Base-by-base conservation (phyloP, 495 filamentous ascomycete genomes). In the Monascus purpureus region DNA sequence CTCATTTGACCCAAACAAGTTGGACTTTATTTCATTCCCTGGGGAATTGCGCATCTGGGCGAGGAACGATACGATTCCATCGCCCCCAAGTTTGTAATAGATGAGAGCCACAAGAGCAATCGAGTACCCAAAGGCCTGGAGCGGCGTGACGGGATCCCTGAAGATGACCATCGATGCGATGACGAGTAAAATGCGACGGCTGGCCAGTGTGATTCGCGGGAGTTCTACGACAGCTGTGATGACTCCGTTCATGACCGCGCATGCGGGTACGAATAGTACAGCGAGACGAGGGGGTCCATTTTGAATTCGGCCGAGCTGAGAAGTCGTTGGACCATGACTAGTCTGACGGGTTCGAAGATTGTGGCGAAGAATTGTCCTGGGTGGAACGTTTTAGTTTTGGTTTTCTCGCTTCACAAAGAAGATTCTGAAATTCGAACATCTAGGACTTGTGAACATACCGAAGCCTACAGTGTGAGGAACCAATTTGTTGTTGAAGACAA, bases 191-290 rank as follows among this genome's bases (percentile, higher is more conserved):
- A 95, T 85, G 46, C 93, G 75, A 34, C 94, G 82, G 61, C 88
- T 88, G 55, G 82, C 93, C 39, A 95, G 80, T 29, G 88, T 65
- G 49, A 88, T 60, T 41, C 64, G 63, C 24, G 80, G 80, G 0
- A 80, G 33, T 48, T 93, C 84, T 59, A 76, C 73, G 45, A 83
- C 58, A 25, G 92, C 63, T 25, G 74, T 78, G 31, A 84, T 75
- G 14, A 73, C 31, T 37, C 70, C 68, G 61, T 92, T 93, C 73
- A 86, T 85, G 43, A 71, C 54, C 29, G 83, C 81, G 61, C 84
- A 93, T 37, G 83, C 78, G 6, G 84, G 84, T 6, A 84, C 84
- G 47, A 84, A 69, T 93, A 92, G 69, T 92, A 93, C 6, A 93
- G 72, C 11, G 85, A 90, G 24, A 93, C 84, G 11, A 92, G 65